Evolutionary conservation across 805 yeast species (phyloP).

Genomic region (Metschnikowia orientalis): DNA sequence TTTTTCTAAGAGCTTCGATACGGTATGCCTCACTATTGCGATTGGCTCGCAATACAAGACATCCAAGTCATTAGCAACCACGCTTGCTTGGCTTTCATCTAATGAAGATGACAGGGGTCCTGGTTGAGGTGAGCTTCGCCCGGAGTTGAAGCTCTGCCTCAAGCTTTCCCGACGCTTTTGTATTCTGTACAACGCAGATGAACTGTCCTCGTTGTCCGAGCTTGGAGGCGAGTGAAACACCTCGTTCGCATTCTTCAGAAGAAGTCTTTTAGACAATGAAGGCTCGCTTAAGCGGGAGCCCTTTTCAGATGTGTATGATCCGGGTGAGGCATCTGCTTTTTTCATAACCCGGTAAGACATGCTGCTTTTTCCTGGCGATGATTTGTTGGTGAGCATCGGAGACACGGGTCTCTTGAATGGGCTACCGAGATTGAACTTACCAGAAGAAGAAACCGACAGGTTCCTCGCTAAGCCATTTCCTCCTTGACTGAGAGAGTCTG

Average conservation of each 20-base stretch:
- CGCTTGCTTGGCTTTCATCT: constrained; percentile 1
- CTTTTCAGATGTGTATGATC: constrained; percentile 5
- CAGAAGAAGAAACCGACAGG: constrained; percentile 26
- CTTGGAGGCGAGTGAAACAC: constrained; percentile 46
- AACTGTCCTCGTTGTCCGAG: constrained; percentile 63
- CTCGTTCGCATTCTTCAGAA: constrained; percentile 19
- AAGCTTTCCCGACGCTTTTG: constrained; percentile 53
- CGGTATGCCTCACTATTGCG: constrained; percentile 70
- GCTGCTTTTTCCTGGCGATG: constrained; percentile 26
- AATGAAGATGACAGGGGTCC: constrained; percentile 7
- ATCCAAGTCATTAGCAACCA: constrained; percentile 42
- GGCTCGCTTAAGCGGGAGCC: constrained; percentile 15
- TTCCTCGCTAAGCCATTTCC: constrained; percentile 29
- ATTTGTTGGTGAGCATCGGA: constrained; percentile 28
- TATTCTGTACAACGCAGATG: constrained; percentile 48
- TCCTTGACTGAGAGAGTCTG: constrained; percentile 36
- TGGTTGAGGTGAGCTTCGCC: constrained; percentile 12
- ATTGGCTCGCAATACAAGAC: constrained; percentile 83
- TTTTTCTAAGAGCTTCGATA: constrained; percentile 57
- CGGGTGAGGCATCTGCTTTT: constrained; percentile 5
- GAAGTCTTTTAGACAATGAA: constrained; percentile 26
- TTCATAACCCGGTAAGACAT: constrained; percentile 6
- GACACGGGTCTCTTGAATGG: constrained; percentile 47
- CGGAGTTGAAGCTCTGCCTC: constrained; percentile 22
- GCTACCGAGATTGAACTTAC: constrained; percentile 23